A percentile compares a stretch with the other conserved stretches of the same genome.
Conservation (phyloP, 208 protist genomes). For the Acanthamoeba castellanii region DNA sequence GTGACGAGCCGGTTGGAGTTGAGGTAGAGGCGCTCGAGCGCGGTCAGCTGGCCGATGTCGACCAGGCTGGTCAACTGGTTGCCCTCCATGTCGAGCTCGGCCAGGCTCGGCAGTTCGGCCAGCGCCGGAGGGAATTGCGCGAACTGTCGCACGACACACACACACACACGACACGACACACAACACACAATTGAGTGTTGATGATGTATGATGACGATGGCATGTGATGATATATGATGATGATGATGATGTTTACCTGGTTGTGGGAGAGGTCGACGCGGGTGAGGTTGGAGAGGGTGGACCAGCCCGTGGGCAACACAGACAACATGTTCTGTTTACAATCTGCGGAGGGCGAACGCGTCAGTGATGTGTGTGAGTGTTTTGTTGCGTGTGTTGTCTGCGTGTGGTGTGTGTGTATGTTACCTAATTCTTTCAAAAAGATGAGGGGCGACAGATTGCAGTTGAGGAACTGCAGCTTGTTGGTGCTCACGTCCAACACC, state of each 20-base stretch:
- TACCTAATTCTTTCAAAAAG: background rate
- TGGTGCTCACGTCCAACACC: constrained; percentile 29
- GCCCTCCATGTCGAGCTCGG: constrained; percentile 20
- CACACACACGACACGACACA: too few species aligned
- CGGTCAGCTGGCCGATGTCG: background rate
- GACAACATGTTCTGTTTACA: background rate
- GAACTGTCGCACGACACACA: background rate
- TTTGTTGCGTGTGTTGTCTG: too few species aligned
- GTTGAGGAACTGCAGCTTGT: constrained; percentile 46
- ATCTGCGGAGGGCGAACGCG: too few species aligned
- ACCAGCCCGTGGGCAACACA: background rate
- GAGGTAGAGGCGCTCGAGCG: constrained; percentile 8
- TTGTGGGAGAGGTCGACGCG: constrained; percentile 30
- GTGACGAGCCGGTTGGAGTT: background rate
- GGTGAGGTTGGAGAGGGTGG: background rate
- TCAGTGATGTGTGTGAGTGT: too few species aligned
- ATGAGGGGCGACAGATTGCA: background rate
- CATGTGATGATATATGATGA: too few species aligned
- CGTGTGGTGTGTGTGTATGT: too few species aligned
- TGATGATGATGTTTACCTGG: too few species aligned
- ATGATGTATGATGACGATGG: too few species aligned
- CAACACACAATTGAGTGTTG: too few species aligned
- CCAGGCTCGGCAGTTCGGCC: background rate
- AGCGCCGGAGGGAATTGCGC: background rate
- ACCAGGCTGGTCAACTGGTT: background rate